Evolutionary conservation across 2,329 filamentous ascomycete genomes (phyloP).

Genomic region (Leptographium procerum): DNA sequence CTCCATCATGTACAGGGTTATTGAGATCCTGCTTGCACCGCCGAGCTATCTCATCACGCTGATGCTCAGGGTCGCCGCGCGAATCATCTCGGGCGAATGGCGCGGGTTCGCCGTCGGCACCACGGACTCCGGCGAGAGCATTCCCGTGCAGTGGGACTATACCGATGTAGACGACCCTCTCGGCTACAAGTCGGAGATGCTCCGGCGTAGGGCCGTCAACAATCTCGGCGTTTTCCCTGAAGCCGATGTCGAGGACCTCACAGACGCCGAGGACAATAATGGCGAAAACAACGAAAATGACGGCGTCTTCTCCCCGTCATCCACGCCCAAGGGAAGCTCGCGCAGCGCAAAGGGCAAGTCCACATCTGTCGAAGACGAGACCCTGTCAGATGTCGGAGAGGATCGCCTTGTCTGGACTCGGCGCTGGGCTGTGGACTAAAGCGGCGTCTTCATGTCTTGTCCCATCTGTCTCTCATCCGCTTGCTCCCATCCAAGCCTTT

Average conservation of each 20-base stretch:
- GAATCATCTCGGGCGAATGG: conserved; percentile 56
- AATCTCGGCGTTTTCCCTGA: conserved; percentile 7
- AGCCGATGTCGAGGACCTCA: conserved; percentile 9
- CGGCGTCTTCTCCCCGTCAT: neutral
- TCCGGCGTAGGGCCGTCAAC: neutral
- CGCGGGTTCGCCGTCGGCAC: conserved; percentile 44
- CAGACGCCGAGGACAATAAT: conserved; percentile 7
- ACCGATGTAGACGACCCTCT: conserved; percentile 31
- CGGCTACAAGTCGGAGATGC: conserved; percentile 7
- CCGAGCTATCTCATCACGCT: conserved; percentile 66
- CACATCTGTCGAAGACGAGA: neutral
- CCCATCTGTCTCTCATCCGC: neutral
- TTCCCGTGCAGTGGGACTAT: conserved; percentile 51
- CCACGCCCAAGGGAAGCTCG: neutral
- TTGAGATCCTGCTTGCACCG: conserved; percentile 66
- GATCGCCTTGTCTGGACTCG: conserved; percentile 11
- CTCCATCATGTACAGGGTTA: conserved; percentile 65
- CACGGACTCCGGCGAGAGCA: conserved; percentile 39
- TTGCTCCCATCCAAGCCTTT: neutral
- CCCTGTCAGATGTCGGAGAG: conserved; percentile 7
- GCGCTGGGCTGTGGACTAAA: conserved; percentile 11
- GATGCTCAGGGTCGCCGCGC: conserved; percentile 71
- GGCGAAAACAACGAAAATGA: conserved; percentile 1
- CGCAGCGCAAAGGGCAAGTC: neutral
- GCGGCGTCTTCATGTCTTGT: neutral